phyloP scores from a whole-genome alignment of 1,284 basidiomycete genomes.

The Malassezia obtusa region DNA sequence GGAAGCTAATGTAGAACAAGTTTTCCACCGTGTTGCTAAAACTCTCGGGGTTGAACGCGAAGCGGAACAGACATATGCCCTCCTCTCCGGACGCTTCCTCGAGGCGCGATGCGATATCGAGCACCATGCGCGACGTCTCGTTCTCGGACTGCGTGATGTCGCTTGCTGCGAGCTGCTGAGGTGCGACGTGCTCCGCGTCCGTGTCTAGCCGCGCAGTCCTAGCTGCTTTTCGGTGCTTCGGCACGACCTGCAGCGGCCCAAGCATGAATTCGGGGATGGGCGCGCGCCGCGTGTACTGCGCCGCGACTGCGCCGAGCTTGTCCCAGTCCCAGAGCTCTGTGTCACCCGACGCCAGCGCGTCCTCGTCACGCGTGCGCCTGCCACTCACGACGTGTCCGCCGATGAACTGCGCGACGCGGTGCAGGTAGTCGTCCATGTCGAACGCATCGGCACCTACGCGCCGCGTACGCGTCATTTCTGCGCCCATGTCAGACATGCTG shows the following conservation, averaged over 20 bases:
- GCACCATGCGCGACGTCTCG: constrained; percentile 36
- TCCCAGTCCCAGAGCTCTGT: constrained; percentile 34
- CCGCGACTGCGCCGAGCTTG: constrained; percentile 23
- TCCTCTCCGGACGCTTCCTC: constrained; percentile 46
- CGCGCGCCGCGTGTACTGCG: constrained; percentile 23
- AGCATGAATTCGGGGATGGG: constrained; percentile 37
- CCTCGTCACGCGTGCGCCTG: constrained; percentile 5
- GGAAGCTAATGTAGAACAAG: constrained; percentile 80
- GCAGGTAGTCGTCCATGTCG: constrained; percentile 38
- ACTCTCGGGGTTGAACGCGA: constrained; percentile 73
- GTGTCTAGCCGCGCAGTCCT: constrained; percentile 4
- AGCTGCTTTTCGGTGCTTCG: constrained; percentile 20
- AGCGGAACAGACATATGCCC: constrained; percentile 65
- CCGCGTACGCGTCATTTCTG: constrained; percentile 36
- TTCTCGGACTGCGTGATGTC: constrained; percentile 33
- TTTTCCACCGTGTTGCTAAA: constrained; percentile 89
- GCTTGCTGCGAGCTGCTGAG: constrained; percentile 22
- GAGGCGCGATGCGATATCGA: constrained; percentile 49
- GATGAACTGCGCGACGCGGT: constrained; percentile 23
- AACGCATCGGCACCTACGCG: constrained; percentile 35
- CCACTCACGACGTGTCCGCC: constrained; percentile 20
- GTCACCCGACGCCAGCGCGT: constrained; percentile 14
- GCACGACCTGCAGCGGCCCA: constrained; percentile 31
- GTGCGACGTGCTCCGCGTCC: constrained; percentile 14
- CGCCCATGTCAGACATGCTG: constrained; percentile 34